Conservation (phyloP, 2,329 filamentous ascomycete genomes). For the Pseudogymnoascus sp. region DNA sequence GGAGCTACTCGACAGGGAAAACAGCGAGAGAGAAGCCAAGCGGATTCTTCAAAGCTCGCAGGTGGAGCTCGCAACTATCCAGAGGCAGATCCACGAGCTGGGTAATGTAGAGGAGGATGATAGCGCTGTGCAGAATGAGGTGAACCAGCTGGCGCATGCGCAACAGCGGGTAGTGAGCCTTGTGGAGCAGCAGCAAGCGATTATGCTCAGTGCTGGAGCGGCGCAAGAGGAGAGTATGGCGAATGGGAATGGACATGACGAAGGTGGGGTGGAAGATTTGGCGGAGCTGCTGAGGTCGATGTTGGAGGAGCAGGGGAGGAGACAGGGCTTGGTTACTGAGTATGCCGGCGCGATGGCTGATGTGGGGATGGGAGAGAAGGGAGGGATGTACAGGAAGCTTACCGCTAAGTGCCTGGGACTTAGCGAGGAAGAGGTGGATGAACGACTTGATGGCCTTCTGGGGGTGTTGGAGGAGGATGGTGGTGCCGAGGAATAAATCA, state of each 20-base stretch:
- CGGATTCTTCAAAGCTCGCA: conserved; percentile 59
- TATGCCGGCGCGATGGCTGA: conserved; percentile 62
- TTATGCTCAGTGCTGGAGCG: conserved; percentile 30
- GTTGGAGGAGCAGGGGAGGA: conserved; percentile 45
- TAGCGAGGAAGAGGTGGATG: conserved; percentile 61
- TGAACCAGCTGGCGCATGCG: conserved; percentile 19
- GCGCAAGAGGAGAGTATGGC: conserved; percentile 41
- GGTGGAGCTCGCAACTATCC: conserved; percentile 55
- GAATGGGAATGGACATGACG: conserved; percentile 38
- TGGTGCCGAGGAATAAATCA: background rate
- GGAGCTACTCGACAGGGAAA: conserved; percentile 66
- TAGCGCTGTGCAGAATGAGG: conserved; percentile 18
- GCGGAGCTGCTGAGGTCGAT: conserved; percentile 47
- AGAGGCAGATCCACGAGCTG: conserved; percentile 51
- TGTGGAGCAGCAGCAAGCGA: conserved; percentile 41
- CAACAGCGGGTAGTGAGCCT: conserved; percentile 20
- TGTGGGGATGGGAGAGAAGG: conserved; percentile 64
- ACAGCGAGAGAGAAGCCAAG: conserved; percentile 59
- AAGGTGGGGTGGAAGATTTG: conserved; percentile 30
- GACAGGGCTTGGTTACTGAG: conserved; percentile 51
- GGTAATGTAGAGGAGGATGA: conserved; percentile 24
- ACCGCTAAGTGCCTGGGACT: conserved; percentile 61
- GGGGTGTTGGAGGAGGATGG: conserved; percentile 55
- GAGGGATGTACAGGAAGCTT: conserved; percentile 64
- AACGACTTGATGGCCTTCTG: conserved; percentile 52